Percentiles rank a stretch among this genome's conserved stretches.
phyloP scores from a whole-genome alignment of 1,139 yeast genomes.

The Pichia sp. region DNA sequence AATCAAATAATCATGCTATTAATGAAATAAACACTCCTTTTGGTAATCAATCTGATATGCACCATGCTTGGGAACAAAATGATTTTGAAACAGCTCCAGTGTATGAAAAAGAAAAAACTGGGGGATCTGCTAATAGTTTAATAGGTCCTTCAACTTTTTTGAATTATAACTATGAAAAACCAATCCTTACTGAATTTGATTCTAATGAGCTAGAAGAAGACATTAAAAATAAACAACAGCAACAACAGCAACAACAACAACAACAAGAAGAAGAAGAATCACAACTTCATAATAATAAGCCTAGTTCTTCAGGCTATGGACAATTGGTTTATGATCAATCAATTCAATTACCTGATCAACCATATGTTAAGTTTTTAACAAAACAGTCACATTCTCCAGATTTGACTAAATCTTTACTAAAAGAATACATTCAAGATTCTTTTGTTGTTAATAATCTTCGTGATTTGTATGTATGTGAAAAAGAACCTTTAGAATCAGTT shows the following conservation, averaged over 20 bases:
- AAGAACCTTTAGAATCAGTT: background rate
- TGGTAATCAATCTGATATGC: too few relatives aligned
- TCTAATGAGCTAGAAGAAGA: background rate
- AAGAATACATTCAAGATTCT: background rate
- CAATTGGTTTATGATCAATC: background rate
- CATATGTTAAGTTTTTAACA: background rate
- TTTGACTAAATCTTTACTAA: background rate
- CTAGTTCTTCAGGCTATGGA: too few relatives aligned
- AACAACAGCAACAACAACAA: background rate
- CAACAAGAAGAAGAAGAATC: too few relatives aligned
- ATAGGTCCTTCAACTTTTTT: background rate
- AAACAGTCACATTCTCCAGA: background rate
- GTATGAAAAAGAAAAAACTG: too few relatives aligned
- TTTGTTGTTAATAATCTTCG: background rate
- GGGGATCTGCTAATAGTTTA: background rate
- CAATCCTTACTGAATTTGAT: background rate
- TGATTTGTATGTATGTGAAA: background rate
- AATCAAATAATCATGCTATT: too few relatives aligned
- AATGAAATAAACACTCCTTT: too few relatives aligned
- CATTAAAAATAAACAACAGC: background rate
- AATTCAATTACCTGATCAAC: background rate
- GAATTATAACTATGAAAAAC: background rate
- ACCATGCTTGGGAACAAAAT: too few relatives aligned
- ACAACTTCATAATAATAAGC: too few relatives aligned
- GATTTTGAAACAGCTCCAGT: too few relatives aligned